Percentiles rank a stretch among this genome's conserved stretches.
These are phyloP conservation scores for Solanum lycopersicoides DNA, from an alignment of 257 asterid genomes.

Conservation along the genomic window DNA sequence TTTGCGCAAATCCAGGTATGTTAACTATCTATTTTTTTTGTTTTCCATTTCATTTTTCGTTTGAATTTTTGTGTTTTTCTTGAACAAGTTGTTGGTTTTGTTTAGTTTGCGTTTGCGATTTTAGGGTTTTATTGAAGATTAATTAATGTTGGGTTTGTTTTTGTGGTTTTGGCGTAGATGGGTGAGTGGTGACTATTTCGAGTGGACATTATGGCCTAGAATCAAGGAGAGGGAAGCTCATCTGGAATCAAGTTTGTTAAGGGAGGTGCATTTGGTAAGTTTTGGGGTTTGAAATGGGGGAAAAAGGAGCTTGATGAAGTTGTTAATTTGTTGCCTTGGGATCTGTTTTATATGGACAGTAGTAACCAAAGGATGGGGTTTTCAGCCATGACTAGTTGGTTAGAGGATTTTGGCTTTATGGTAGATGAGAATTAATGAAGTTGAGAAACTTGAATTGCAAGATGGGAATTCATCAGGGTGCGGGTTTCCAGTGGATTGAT, in stretches of 20 bases:
- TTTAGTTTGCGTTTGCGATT: neutral
- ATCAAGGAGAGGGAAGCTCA: too few relatives aligned
- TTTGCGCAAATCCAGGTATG: neutral
- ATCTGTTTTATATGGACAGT: too few relatives aligned
- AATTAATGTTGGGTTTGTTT: neutral
- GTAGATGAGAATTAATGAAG: neutral
- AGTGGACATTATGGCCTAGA: neutral
- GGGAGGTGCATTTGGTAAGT: too few relatives aligned
- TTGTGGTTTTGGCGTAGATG: neutral
- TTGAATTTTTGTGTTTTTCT: neutral
- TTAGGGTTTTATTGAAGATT: slow-evolving; percentile 2
- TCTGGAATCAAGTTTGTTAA: too few relatives aligned
- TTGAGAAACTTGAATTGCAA: slow-evolving; percentile 20
- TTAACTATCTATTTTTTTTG: neutral
- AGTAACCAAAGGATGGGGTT: too few relatives aligned
- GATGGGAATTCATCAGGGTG: slow-evolving; percentile 18
- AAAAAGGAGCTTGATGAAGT: too few relatives aligned
- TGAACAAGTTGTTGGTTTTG: neutral
- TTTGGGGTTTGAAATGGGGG: too few relatives aligned
- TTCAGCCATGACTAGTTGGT: too few relatives aligned
- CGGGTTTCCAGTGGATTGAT: slow-evolving; percentile 5
- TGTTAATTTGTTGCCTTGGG: too few relatives aligned
- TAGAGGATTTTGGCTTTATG: slow-evolving; percentile 31
- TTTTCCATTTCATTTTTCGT: neutral
- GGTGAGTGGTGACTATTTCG: neutral